Conservation (phyloP, 2,329 filamentous ascomycete species). For the Apiospora aurea region DNA sequence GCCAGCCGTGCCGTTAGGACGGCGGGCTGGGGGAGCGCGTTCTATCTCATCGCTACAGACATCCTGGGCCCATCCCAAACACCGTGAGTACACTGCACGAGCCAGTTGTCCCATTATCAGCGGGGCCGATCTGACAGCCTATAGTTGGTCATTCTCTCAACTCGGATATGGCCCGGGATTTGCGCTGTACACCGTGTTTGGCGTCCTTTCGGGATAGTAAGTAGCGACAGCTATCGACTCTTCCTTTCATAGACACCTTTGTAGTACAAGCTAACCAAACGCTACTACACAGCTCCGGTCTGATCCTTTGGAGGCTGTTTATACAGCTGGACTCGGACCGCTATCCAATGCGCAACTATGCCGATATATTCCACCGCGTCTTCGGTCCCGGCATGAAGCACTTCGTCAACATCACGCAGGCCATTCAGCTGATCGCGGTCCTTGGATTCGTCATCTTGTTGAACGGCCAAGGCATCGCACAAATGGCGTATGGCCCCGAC, state of each 20-base stretch:
- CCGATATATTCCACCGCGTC: slow-evolving; percentile 56
- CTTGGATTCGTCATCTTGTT: slow-evolving; percentile 58
- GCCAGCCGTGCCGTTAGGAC: slow-evolving; percentile 55
- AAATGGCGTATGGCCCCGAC: slow-evolving; percentile 43
- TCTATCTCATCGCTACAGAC: slow-evolving; percentile 58
- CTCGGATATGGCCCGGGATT: slow-evolving; percentile 53
- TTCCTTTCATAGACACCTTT: neutral
- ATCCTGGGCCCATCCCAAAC: slow-evolving; percentile 53
- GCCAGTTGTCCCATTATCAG: no score
- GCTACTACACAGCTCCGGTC: slow-evolving; percentile 44
- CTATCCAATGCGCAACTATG: slow-evolving; percentile 54
- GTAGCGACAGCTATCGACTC: neutral
- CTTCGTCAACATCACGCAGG: slow-evolving; percentile 55
- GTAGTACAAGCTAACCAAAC: neutral
- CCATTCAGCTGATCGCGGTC: slow-evolving; percentile 56
- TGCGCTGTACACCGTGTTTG: slow-evolving; percentile 54
- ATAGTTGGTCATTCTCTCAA: slow-evolving; percentile 33
- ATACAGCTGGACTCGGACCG: slow-evolving; percentile 54
- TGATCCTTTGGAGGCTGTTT: slow-evolving; percentile 54
- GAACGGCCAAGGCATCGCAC: slow-evolving; percentile 60
- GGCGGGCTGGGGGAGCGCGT: slow-evolving; percentile 53
- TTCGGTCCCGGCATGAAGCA: slow-evolving; percentile 54
- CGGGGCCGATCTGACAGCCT: neutral
- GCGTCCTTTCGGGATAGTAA: slow-evolving; percentile 45
- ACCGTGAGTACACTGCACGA: slow-evolving; percentile 33